A percentile compares a stretch with the other conserved stretches of the same genome.
These are phyloP conservation scores for Grigorovia yakushimaensis DNA, from an alignment of 805 yeast genomes.

Conservation along the genomic window DNA sequence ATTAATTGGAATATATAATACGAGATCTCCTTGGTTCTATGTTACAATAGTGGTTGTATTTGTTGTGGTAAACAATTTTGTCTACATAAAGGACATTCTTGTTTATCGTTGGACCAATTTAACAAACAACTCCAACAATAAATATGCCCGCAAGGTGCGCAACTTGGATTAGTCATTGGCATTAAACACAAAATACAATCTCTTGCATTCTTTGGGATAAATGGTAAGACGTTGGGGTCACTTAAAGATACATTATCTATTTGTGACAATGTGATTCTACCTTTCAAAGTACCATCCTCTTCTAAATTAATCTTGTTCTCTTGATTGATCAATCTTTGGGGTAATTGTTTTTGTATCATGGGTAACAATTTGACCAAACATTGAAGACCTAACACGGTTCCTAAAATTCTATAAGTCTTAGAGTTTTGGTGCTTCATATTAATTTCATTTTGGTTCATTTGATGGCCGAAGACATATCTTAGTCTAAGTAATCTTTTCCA, in stretches of 20 bases:
- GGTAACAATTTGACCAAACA: constrained; percentile 33
- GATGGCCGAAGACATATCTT: constrained; percentile 67
- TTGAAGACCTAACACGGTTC: constrained; percentile 49
- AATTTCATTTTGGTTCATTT: constrained; percentile 31
- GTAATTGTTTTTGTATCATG: background rate
- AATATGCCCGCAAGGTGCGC: constrained; percentile 84
- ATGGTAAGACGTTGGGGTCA: constrained; percentile 49
- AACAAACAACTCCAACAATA: constrained; percentile 88
- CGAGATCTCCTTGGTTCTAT: background rate
- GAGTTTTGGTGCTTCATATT: constrained; percentile 29
- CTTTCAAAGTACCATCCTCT: background rate
- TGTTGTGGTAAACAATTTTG: constrained; percentile 39
- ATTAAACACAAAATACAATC: constrained; percentile 79
- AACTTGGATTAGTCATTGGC: constrained; percentile 70
- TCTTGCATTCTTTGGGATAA: constrained; percentile 60
- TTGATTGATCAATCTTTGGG: background rate
- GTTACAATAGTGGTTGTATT: constrained; percentile 38
- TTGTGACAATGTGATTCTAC: constrained; percentile 2
- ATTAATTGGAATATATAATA: background rate
- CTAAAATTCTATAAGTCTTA: constrained; percentile 63
- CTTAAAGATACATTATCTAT: constrained; percentile 39
- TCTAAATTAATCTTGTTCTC: background rate
- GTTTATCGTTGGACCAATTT: constrained; percentile 80
- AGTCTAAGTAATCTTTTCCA: constrained; percentile 71
- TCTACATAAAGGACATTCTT: constrained; percentile 89